Evolutionary conservation across 306 rosid species (phyloP).

Genomic region (Acmispon strigosus): DNA sequence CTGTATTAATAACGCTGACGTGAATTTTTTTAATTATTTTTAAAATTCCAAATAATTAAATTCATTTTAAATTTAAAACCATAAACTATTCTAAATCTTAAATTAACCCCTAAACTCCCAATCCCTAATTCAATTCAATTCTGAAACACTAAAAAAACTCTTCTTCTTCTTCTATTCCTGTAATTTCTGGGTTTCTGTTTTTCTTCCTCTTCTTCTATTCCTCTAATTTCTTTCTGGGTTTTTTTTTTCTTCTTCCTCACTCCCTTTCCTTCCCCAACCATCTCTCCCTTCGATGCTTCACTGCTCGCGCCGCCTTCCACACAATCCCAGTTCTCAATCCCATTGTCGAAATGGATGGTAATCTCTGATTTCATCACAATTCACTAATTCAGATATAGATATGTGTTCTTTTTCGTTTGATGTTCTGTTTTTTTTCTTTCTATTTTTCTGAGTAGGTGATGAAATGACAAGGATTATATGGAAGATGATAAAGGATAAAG

Average conservation of each 20-base stretch:
- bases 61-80: no score
- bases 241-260: not conserved
- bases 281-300: slow-evolving; percentile 62
- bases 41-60: no score
- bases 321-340: slow-evolving; percentile 69
- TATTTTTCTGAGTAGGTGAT: slow-evolving; percentile 48
- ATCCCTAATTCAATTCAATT: no score
- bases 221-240: no score
- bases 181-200: no score
- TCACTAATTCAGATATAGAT: not conserved
- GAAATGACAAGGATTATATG: slow-evolving; percentile 95
- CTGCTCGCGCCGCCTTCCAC: slow-evolving; percentile 36
- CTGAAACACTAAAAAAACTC: no score
- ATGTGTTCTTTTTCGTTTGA: not conserved
- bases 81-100: no score
- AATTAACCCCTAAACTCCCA: no score
- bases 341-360: slow-evolving; percentile 96
- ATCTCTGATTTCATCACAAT: not conserved
- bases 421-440: not conserved
- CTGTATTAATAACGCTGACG: no score
- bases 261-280: slow-evolving; percentile 41
- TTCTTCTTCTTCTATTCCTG: no score
- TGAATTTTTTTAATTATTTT: no score
- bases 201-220: no score
- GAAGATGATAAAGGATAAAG: slow-evolving; percentile 81